phyloP scores from a whole-genome alignment of 257 asterid species.

The Solanum etuberosum region DNA sequence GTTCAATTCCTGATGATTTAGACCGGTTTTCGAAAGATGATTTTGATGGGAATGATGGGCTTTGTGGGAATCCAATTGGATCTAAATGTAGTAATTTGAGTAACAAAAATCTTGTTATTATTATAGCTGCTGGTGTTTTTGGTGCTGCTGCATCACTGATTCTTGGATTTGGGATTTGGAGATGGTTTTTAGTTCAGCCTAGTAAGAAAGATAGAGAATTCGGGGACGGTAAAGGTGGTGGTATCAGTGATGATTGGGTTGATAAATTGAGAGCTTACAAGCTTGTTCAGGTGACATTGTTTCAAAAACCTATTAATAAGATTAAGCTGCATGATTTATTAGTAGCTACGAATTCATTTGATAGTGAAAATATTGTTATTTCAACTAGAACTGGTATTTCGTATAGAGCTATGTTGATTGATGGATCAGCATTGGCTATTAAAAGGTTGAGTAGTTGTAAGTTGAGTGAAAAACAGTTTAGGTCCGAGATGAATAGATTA shows the following conservation, averaged over 20 bases:
- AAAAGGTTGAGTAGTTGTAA: conserved; percentile 43
- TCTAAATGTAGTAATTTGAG: conserved; percentile 35
- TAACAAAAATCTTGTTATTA: conserved; percentile 25
- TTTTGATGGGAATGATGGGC: conserved; percentile 32
- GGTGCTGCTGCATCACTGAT: conserved; percentile 40
- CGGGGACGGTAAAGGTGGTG: conserved; percentile 17
- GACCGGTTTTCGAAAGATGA: conserved; percentile 7
- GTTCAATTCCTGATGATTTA: conserved; percentile 34
- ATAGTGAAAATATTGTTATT: conserved; percentile 20
- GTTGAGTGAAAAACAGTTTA: conserved; percentile 43
- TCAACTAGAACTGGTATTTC: conserved; percentile 44
- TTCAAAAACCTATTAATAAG: conserved; percentile 54
- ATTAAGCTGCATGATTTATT: conserved; percentile 44
- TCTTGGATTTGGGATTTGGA: conserved; percentile 51
- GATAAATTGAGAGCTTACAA: conserved; percentile 31
- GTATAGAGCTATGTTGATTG: conserved; percentile 44
- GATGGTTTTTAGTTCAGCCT: conserved; percentile 31
- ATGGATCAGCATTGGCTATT: conserved; percentile 51
- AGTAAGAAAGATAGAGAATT: conserved; percentile 18
- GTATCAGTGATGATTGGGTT: conserved; percentile 18
- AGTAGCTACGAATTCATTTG: conserved; percentile 35
- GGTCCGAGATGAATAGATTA: conserved; percentile 47
- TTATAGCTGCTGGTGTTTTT: conserved; percentile 41
- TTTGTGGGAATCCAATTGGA: conserved; percentile 34
- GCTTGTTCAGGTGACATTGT: conserved; percentile 49